phyloP scores from a whole-genome alignment of 2,329 filamentous ascomycete genomes.

The Scleromitrula shiraiana region DNA sequence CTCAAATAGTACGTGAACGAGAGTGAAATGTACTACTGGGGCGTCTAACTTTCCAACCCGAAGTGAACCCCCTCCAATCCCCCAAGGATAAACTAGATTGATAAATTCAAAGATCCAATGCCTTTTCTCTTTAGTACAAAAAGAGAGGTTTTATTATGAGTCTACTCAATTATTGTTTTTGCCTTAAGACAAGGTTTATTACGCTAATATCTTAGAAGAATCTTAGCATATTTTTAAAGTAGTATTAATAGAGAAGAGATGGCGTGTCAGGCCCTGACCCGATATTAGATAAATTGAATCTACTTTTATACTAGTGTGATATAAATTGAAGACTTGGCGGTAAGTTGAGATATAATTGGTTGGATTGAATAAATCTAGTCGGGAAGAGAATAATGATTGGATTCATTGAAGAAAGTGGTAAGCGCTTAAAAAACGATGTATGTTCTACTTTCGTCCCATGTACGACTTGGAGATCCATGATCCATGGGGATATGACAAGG shows the following conservation, averaged over 20 bases:
- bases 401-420: too few relatives aligned
- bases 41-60: background rate
- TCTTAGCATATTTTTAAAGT: background rate
- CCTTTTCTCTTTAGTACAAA: too few relatives aligned
- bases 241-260: background rate
- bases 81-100: background rate
- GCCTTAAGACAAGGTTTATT: too few relatives aligned
- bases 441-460: too few relatives aligned
- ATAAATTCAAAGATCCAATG: background rate
- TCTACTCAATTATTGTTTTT: too few relatives aligned
- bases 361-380: background rate
- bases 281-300: conserved; percentile 1
- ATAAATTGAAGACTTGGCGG: background rate
- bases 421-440: too few relatives aligned
- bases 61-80: too few relatives aligned
- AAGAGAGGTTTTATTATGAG: too few relatives aligned
- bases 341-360: background rate
- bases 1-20: too few relatives aligned
- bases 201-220: too few relatives aligned
- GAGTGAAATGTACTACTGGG: conserved; percentile 1
- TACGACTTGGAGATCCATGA: too few relatives aligned
- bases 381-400: background rate
- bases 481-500: too few relatives aligned
- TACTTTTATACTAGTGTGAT: background rate
- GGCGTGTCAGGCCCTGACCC: background rate